Conservation (phyloP, 345 rosid species). For the Citrus sp. region DNA sequence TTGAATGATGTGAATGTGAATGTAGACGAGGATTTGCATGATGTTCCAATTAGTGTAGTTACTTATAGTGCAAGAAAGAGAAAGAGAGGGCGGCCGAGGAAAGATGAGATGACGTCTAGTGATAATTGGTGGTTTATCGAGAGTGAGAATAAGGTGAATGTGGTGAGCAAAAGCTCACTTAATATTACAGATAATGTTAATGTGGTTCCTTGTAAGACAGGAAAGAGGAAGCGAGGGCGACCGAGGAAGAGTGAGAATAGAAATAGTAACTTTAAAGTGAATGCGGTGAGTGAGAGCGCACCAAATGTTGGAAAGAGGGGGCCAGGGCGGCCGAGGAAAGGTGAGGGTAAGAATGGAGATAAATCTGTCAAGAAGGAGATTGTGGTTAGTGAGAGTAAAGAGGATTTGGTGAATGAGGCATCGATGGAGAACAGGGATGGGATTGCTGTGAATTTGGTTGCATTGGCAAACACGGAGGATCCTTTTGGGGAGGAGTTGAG, state of each 20-base stretch:
- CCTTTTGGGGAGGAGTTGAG: slow-evolving; percentile 55
- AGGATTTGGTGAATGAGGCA: slow-evolving; percentile 5
- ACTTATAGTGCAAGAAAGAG: slow-evolving; percentile 28
- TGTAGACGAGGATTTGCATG: slow-evolving; percentile 7
- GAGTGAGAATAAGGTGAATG: neutral
- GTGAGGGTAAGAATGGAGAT: neutral
- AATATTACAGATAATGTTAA: neutral
- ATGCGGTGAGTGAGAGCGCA: neutral
- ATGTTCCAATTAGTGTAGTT: slow-evolving; percentile 23
- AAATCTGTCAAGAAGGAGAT: slow-evolving; percentile 5
- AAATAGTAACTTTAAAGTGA: neutral
- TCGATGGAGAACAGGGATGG: slow-evolving; percentile 18
- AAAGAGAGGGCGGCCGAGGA: slow-evolving; percentile 71
- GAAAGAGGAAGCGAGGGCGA: slow-evolving; percentile 24
- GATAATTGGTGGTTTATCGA: slow-evolving; percentile 16
- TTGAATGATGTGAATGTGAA: slow-evolving; percentile 15
- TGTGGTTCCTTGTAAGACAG: slow-evolving; percentile 1
- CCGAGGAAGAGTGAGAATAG: slow-evolving; percentile 14
- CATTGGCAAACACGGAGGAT: slow-evolving; percentile 34
- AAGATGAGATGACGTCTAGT: slow-evolving; percentile 20
- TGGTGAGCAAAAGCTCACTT: neutral
- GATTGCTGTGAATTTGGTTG: slow-evolving; percentile 27
- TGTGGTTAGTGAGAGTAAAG: slow-evolving; percentile 23
- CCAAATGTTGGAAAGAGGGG: neutral
- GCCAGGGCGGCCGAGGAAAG: slow-evolving; percentile 19